These are phyloP conservation scores for Penicillium italicum DNA, from an alignment of 2,329 filamentous ascomycete genomes.

Conservation along the genomic window DNA sequence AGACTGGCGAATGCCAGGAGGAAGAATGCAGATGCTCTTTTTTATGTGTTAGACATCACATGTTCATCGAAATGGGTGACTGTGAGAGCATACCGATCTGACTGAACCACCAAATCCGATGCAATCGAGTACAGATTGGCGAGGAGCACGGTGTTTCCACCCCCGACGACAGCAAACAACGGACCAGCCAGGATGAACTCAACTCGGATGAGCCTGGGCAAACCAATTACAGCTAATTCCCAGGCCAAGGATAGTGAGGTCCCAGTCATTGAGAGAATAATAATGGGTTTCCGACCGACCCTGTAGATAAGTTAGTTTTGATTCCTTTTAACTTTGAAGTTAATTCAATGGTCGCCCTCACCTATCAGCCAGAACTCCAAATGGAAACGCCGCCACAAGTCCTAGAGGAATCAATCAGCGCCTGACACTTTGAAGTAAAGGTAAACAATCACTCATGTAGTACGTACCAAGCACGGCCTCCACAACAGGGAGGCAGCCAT, in stretches of 20 bases:
- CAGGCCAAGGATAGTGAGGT: neutral
- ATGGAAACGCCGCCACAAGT: neutral
- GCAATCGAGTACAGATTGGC: neutral
- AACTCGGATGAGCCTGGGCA: neutral
- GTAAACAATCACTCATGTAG: neutral
- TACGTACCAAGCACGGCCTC: neutral
- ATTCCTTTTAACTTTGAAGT: neutral
- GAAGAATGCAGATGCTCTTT: neutral
- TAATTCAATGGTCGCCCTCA: neutral
- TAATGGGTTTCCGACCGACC: neutral
- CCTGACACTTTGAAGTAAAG: neutral
- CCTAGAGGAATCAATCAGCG: neutral
- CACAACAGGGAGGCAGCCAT: neutral
- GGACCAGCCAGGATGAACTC: neutral
- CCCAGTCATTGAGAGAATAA: neutral
- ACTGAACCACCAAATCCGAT: neutral
- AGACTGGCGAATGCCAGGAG: neutral
- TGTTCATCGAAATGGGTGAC: neutral
- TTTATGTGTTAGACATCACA: neutral
- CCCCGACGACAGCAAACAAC: neutral
- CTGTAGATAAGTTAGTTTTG: neutral
- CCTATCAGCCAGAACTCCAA: neutral
- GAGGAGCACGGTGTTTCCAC: neutral
- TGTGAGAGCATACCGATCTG: neutral
- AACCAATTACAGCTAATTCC: neutral